Conservation (phyloP, 108 stramenopile species). For the Nitzschia sp. region DNA sequence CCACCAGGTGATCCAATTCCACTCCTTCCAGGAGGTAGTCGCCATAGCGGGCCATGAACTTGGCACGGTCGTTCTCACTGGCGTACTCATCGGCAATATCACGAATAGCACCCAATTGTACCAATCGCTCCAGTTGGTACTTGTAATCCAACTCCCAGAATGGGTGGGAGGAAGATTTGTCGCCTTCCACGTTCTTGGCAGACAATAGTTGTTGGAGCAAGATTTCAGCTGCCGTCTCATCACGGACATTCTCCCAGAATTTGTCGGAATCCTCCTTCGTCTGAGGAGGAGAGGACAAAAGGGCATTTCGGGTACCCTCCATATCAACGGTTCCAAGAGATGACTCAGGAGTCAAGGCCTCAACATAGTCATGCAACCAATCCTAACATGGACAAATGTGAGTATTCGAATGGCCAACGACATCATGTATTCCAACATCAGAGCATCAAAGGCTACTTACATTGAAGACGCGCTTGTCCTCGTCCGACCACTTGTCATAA, state of each 20-base stretch:
- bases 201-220: conserved; percentile 50
- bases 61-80: conserved; percentile 47
- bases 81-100: conserved; percentile 75
- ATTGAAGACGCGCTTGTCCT: conserved; percentile 57
- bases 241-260: conserved; percentile 61
- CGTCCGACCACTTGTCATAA: conserved; percentile 62
- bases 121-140: conserved; percentile 59
- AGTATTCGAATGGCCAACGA: not conserved
- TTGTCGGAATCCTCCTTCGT: conserved; percentile 52
- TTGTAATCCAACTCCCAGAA: conserved; percentile 59
- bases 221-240: conserved; percentile 63
- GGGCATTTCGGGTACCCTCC: conserved; percentile 67
- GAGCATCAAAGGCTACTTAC: conserved; percentile 41
- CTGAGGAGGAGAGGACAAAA: conserved; percentile 63
- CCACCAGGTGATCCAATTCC: conserved; percentile 72
- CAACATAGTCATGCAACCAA: conserved; percentile 69
- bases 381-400: conserved; percentile 29
- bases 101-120: conserved; percentile 73
- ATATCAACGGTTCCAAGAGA: conserved; percentile 54
- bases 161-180: conserved; percentile 31
- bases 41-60: conserved; percentile 68
- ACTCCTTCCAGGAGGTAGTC: conserved; percentile 74
- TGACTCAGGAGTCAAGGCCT: conserved; percentile 49
- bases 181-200: conserved; percentile 13
- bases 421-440: not conserved